Evolutionary conservation across 2,329 filamentous ascomycete species (phyloP).

Genomic region (Botrytis squamosa): DNA sequence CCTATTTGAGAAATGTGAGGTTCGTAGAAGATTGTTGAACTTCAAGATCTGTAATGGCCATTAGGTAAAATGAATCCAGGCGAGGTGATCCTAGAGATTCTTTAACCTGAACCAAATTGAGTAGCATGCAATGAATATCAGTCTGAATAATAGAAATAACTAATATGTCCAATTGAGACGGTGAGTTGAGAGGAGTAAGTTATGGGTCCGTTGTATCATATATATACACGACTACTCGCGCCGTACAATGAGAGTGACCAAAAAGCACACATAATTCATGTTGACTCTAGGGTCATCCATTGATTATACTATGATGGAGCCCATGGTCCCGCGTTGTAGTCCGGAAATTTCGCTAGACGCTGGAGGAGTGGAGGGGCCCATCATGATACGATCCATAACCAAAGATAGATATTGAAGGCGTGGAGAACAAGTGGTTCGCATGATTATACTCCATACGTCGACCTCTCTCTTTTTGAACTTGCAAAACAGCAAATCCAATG

Average conservation of each 20-base stretch:
- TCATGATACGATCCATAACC: neutral
- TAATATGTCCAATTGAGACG: neutral
- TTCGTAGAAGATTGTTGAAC: slow-evolving; percentile 1
- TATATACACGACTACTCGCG: neutral
- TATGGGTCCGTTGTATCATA: neutral
- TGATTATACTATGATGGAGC: neutral
- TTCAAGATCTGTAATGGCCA: slow-evolving; percentile 12
- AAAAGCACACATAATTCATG: neutral
- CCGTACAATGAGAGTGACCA: neutral
- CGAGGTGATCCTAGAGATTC: neutral
- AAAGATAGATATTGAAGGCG: neutral
- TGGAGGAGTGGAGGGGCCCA: neutral
- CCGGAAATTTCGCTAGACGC: slow-evolving; percentile 11
- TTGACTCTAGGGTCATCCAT: neutral
- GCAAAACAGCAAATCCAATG: neutral
- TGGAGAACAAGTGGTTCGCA: slow-evolving; percentile 17
- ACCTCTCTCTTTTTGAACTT: neutral
- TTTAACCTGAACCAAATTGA: neutral
- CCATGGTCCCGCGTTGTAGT: neutral
- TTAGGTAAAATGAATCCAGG: slow-evolving; percentile 13
- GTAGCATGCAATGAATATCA: slow-evolving; percentile 11
- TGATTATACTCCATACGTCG: neutral
- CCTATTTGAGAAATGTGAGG: slow-evolving; percentile 9
- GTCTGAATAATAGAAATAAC: neutral
- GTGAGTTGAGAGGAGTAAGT: neutral